Base-by-base conservation (phyloP, 2,329 filamentous ascomycete genomes). In the Sporothrix brunneoviolacea region DNA sequence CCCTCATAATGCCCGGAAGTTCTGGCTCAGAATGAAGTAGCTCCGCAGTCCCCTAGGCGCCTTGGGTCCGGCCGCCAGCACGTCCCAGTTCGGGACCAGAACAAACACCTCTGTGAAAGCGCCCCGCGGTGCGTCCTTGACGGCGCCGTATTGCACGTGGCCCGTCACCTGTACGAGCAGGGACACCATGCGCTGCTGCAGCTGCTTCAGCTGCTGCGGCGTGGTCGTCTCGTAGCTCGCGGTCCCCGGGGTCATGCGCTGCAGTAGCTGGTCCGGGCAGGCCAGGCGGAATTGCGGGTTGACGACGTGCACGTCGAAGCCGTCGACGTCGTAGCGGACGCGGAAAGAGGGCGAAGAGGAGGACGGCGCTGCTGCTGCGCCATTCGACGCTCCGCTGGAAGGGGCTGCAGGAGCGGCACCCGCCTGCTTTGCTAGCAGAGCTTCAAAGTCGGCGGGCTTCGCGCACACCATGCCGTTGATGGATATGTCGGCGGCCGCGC, bases 61-160 rank as follows among this genome's bases (percentile, higher is more conserved):
- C 55, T 79, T 80, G 50, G 69, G 69, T 4, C 68, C 71, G 57
- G 76, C 70, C 0, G 73, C 68, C 10, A 57, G 28, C 4, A 48
- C 56, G 56, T 83, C 78, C 78, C 81, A 77, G 67, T 88, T 88
- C 8, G 90, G 88, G 33, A 91, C 86, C 49, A 95, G 72, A 21
- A 94, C 78, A 63, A 95, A 84, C 1, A 78, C 84, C 65, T 95
- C 90, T 60, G 82, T 85, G 65, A 95, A 95, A 32, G 80, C 81
- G 58, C 81, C 80, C 64, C 80, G 76, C 13, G 77, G 77, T 13
- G 79, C 77, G 27, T 83, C 79, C 58, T 75, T 75, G 52, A 74
- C 76, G 53, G 80, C 77, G 43, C 83, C 83, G 61, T 86, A 84
- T 56, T 81, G 77, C 33, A 94, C 81, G 55, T 73, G 79, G 5